A percentile compares a stretch with the other conserved stretches of the same genome.
phyloP scores from a whole-genome alignment of 768 basidiomycete species.

The Xanthoconium stramineum region DNA sequence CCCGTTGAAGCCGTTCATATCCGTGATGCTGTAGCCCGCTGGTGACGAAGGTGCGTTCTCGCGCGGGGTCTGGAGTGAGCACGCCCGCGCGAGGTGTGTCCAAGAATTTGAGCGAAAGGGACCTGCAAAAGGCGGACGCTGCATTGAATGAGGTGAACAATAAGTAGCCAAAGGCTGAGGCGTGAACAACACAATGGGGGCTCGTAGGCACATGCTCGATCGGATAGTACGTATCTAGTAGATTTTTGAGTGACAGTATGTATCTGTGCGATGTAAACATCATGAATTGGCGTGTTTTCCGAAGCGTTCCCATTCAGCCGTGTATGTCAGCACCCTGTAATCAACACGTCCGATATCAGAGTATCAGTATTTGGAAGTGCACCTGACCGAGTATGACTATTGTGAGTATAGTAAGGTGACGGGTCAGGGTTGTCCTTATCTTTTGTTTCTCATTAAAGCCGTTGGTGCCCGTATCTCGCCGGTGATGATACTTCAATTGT shows the following conservation, averaged over 20 bases:
- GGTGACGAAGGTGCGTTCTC: constrained; percentile 86
- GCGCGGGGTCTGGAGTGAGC: constrained; percentile 73
- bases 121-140: constrained; percentile 83
- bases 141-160: constrained; percentile 50
- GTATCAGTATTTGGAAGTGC: too few species aligned
- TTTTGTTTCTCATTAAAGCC: too few species aligned
- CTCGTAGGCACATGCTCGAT: constrained; percentile 2
- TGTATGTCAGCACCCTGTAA: too few species aligned
- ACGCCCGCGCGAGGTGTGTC: constrained; percentile 85
- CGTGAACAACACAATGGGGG: neutral
- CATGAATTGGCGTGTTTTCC: too few species aligned
- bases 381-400: too few species aligned
- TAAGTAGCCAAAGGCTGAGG: neutral
- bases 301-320: too few species aligned
- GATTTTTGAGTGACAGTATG: neutral
- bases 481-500: too few species aligned
- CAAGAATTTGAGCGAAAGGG: constrained; percentile 81
- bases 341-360: too few species aligned
- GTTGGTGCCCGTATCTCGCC: too few species aligned
- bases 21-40: constrained; percentile 56
- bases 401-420: too few species aligned
- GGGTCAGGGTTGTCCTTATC: too few species aligned
- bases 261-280: too few species aligned
- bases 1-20: constrained; percentile 1
- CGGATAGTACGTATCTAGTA: constrained; percentile 16